Conservation (phyloP, 352 stramenopile genomes). For the Pythium folliculosum region DNA sequence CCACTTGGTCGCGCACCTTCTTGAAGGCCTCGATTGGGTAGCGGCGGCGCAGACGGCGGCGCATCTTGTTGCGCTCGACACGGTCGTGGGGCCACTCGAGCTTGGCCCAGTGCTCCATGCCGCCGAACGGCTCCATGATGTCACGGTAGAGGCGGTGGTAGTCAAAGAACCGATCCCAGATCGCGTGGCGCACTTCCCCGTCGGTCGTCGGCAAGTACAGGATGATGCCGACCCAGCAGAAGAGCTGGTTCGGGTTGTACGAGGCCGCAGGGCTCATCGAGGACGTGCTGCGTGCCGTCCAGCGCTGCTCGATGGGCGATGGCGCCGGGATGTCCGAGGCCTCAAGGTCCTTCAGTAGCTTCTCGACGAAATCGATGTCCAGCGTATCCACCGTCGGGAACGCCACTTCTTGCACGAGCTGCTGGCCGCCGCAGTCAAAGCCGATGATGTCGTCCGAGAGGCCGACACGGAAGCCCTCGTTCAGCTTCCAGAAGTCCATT, state of each 20-base stretch:
- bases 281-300: constrained; percentile 91
- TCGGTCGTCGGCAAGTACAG: constrained; percentile 92
- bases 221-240: constrained; percentile 98
- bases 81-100: constrained; percentile 87
- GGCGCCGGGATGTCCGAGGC: constrained; percentile 92
- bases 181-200: constrained; percentile 54
- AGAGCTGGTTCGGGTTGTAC: constrained; percentile 64
- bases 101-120: constrained; percentile 97
- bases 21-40: constrained; percentile 94
- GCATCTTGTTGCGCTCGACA: constrained; percentile 53
- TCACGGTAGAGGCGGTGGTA: constrained; percentile 92
- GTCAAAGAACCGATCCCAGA: constrained; percentile 91
- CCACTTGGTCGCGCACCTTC: constrained; percentile 81
- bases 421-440: constrained; percentile 98
- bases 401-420: constrained; percentile 97
- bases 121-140: constrained; percentile 88
- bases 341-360: constrained; percentile 93
- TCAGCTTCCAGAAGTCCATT: constrained; percentile 95
- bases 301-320: constrained; percentile 98
- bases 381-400: constrained; percentile 85
- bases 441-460: constrained; percentile 96
- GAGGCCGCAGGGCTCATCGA: constrained; percentile 92
- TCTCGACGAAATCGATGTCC: constrained; percentile 94
- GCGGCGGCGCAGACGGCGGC: constrained; percentile 61
- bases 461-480: constrained; percentile 89